Evolutionary conservation across 129 eudicot genomes (phyloP).

Genomic region (Escallonia herrerae): DNA sequence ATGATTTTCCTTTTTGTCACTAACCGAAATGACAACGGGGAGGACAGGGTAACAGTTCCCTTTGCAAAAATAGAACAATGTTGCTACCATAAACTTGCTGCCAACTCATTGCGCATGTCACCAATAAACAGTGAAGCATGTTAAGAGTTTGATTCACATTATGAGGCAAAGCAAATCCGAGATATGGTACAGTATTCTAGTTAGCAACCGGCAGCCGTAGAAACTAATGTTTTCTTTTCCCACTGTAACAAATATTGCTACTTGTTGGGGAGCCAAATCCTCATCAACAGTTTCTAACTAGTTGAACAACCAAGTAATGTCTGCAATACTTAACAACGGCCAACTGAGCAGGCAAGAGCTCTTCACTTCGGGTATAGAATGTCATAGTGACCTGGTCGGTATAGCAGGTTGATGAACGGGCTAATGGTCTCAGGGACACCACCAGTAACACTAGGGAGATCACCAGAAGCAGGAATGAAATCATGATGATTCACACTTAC

Average conservation of each 20-base stretch:
- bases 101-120: too few relatives aligned
- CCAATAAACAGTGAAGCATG: too few relatives aligned
- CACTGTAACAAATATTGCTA: too few relatives aligned
- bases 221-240: too few relatives aligned
- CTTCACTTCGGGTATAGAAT: conserved; percentile 70
- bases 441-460: background rate
- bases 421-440: conserved; percentile 27
- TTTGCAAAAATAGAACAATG: too few relatives aligned
- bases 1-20: too few relatives aligned
- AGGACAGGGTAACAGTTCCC: too few relatives aligned
- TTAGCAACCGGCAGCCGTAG: background rate
- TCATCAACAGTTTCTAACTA: background rate
- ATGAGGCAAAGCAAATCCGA: background rate
- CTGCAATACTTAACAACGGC: conserved; percentile 10
- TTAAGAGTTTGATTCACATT: background rate
- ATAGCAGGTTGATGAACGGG: conserved; percentile 69
- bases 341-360: conserved; percentile 8
- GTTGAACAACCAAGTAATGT: background rate
- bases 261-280: too few relatives aligned
- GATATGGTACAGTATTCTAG: background rate
- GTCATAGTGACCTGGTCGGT: conserved; percentile 97
- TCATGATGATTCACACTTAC: conserved; percentile 88
- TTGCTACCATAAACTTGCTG: too few relatives aligned
- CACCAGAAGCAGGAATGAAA: conserved; percentile 48
- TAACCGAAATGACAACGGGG: too few relatives aligned